Percentiles rank a stretch among this genome's conserved stretches.
Conservation (phyloP, 257 asterid species). For the Gynochthodes officinalis region DNA sequence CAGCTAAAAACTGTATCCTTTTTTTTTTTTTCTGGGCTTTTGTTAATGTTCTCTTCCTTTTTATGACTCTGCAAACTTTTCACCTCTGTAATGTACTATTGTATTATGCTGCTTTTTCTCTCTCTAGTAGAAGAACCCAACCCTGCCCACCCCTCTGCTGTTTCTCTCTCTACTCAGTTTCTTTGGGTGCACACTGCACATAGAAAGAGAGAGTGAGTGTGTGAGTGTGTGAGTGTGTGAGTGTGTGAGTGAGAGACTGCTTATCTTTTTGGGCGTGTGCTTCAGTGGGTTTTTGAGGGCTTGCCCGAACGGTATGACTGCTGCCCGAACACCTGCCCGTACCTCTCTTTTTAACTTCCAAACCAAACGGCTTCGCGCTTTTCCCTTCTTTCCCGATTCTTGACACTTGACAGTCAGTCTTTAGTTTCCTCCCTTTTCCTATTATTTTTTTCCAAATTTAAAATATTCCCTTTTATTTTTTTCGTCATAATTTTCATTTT, state of each 20-base stretch:
- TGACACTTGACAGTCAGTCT: slow-evolving; percentile 22
- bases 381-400: slow-evolving; percentile 38
- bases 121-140: slow-evolving; percentile 27
- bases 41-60: slow-evolving; percentile 27
- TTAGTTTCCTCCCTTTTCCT: not conserved
- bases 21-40: slow-evolving; percentile 19
- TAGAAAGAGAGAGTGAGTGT: slow-evolving; percentile 37
- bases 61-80: slow-evolving; percentile 43
- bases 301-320: slow-evolving; percentile 63
- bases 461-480: no score
- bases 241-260: slow-evolving; percentile 21
- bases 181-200: slow-evolving; percentile 15
- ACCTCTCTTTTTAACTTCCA: slow-evolving; percentile 28
- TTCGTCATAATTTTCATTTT: not conserved
- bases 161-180: slow-evolving; percentile 36
- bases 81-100: slow-evolving; percentile 33
- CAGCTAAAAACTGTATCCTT: not conserved
- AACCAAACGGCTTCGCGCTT: slow-evolving; percentile 61
- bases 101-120: slow-evolving; percentile 36
- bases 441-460: not conserved
- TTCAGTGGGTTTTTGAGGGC: slow-evolving; percentile 39
- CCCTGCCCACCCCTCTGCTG: not conserved
- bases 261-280: slow-evolving; percentile 60
- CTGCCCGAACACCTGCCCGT: slow-evolving; percentile 58
- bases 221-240: slow-evolving; percentile 28